Evolutionary conservation across 1,284 basidiomycete genomes (phyloP).

Genomic region (Cutaneotrichosporon cavernicola): DNA sequence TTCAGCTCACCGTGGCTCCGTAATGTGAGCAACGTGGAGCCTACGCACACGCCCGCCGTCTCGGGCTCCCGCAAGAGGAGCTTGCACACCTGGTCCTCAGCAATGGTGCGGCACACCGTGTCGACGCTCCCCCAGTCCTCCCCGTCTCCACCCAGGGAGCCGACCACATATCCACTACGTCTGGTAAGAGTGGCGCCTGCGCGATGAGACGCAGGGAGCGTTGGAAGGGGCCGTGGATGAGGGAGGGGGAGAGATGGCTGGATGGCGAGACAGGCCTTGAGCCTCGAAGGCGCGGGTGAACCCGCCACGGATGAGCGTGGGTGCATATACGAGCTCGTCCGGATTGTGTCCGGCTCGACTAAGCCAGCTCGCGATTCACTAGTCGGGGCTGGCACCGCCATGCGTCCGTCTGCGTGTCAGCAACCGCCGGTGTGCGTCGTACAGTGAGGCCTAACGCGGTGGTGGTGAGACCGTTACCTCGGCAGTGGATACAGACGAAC

Average conservation of each 20-base stretch:
- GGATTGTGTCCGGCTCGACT: neutral
- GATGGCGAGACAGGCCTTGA: neutral
- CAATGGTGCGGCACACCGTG: slow-evolving; percentile 4
- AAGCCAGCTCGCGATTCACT: neutral
- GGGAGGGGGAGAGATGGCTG: neutral
- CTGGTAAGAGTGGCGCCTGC: neutral
- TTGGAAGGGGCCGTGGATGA: neutral
- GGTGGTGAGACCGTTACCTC: neutral
- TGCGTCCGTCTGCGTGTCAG: neutral
- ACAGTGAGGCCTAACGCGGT: neutral
- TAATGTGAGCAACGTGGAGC: neutral
- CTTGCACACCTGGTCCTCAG: slow-evolving; percentile 3
- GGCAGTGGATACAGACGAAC: neutral
- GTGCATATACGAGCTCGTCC: neutral
- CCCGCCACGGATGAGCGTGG: too few species aligned
- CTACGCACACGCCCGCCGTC: neutral
- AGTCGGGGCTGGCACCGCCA: neutral
- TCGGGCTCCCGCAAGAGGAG: neutral
- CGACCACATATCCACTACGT: neutral
- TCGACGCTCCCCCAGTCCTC: slow-evolving; percentile 6
- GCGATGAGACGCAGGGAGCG: too few species aligned
- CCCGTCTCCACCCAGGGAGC: neutral
- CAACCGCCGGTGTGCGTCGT: neutral
- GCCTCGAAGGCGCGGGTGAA: too few species aligned
- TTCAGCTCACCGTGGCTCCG: neutral